These are phyloP conservation scores for Inga laurina DNA, from an alignment of 306 rosid genomes.

Conservation along the genomic window DNA sequence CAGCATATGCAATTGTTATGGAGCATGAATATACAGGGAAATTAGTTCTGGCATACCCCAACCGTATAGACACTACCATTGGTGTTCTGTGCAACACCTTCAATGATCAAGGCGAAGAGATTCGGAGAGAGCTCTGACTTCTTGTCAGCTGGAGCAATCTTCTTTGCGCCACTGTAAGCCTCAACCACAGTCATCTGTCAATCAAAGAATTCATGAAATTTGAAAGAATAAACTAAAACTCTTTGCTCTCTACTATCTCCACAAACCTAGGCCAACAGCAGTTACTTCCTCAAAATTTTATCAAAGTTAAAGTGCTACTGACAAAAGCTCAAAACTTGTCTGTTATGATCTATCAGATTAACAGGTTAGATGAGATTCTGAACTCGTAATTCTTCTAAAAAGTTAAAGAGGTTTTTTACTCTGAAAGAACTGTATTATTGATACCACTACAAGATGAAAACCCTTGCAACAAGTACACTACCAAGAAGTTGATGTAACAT, in stretches of 20 bases:
- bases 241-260: background rate
- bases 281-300: slow-evolving; percentile 12
- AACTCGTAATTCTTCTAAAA: slow-evolving; percentile 18
- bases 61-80: slow-evolving; percentile 71
- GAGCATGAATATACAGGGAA: background rate
- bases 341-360: slow-evolving; percentile 7
- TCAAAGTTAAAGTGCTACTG: background rate
- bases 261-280: slow-evolving; percentile 7
- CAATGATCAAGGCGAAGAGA: slow-evolving; percentile 58
- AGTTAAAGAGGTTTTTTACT: background rate
- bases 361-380: slow-evolving; percentile 5
- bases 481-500: slow-evolving; percentile 8
- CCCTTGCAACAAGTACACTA: slow-evolving; percentile 13
- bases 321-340: background rate
- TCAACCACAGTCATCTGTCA: slow-evolving; percentile 92
- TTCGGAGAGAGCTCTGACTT: slow-evolving; percentile 57
- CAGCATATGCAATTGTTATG: background rate
- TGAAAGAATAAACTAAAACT: background rate
- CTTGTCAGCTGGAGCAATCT: slow-evolving; percentile 52
- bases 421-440: slow-evolving; percentile 7
- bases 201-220: slow-evolving; percentile 18
- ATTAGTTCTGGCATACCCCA: slow-evolving; percentile 60
- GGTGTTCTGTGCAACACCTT: slow-evolving; percentile 84
- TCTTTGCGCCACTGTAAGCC: slow-evolving; percentile 68
- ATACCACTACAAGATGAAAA: background rate